Conservation (phyloP, 345 rosid genomes). For the Eucalyptus marginata region DNA sequence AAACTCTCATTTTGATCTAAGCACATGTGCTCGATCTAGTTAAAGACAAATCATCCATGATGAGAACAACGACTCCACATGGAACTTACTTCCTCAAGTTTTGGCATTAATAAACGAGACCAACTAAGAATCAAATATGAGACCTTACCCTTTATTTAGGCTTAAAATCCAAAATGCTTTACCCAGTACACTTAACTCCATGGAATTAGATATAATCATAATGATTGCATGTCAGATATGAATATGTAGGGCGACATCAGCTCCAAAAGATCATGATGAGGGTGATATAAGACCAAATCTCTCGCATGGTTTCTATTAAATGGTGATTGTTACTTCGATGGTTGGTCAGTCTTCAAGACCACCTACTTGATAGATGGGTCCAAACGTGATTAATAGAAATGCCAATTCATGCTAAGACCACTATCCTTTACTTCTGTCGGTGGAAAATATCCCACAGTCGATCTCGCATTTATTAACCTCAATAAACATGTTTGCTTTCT, state of each 20-base stretch:
- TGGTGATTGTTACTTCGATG: neutral
- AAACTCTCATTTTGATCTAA: neutral
- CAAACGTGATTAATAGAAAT: neutral
- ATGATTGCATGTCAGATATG: neutral
- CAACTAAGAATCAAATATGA: neutral
- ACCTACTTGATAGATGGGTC: neutral
- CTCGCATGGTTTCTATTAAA: neutral
- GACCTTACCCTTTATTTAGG: neutral
- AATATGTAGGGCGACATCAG: neutral
- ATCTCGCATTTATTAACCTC: neutral
- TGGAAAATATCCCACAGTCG: neutral
- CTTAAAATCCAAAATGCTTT: neutral
- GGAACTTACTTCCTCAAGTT: neutral
- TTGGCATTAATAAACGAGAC: neutral
- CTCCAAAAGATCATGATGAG: neutral
- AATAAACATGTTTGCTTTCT: neutral
- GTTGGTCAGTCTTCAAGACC: neutral
- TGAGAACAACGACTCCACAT: neutral
- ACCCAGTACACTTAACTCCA: neutral
- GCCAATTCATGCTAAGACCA: neutral
- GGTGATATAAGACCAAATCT: neutral
- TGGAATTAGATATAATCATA: neutral
- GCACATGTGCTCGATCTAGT: neutral
- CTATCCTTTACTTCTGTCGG: neutral
- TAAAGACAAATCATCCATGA: neutral